Percentiles rank a stretch among this genome's conserved stretches.
Conservation (phyloP, 495 filamentous ascomycete species). For the Friedmanniomyces endolithicus region DNA sequence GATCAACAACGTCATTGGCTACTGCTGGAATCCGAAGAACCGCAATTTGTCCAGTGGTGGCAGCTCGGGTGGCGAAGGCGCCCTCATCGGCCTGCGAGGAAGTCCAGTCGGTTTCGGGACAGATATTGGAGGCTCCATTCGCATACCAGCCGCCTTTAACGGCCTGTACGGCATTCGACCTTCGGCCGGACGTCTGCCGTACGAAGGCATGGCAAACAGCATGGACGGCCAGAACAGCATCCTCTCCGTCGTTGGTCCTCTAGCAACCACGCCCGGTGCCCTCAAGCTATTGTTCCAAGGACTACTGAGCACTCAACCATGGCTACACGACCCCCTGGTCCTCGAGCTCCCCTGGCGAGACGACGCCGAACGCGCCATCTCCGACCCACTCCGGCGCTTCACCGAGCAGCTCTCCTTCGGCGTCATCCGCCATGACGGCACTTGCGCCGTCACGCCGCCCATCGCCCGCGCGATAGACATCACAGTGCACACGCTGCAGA, state of each 20-base stretch:
- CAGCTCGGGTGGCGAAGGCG: slow-evolving; percentile 32
- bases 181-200: slow-evolving; percentile 35
- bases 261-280: slow-evolving; percentile 39
- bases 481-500: slow-evolving; percentile 38
- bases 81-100: slow-evolving; percentile 28
- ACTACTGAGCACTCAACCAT: slow-evolving; percentile 45
- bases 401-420: slow-evolving; percentile 38
- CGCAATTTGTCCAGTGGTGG: slow-evolving; percentile 24
- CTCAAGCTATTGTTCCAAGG: slow-evolving; percentile 44
- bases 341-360: slow-evolving; percentile 52
- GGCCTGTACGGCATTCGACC: slow-evolving; percentile 36
- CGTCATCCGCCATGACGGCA: slow-evolving; percentile 40
- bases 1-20: slow-evolving; percentile 38
- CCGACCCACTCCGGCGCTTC: slow-evolving; percentile 31
- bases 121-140: slow-evolving; percentile 38
- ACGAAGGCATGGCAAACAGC: slow-evolving; percentile 40
- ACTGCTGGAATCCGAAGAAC: slow-evolving; percentile 31
- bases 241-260: slow-evolving; percentile 46
- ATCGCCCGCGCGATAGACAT: slow-evolving; percentile 42
- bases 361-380: slow-evolving; percentile 37
- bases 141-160: slow-evolving; percentile 40
- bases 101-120: slow-evolving; percentile 31
- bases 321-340: slow-evolving; percentile 52
- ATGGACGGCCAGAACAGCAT: slow-evolving; percentile 50
- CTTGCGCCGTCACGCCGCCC: slow-evolving; percentile 40